Percentiles rank a stretch among this genome's conserved stretches.
These are phyloP conservation scores for Euphorbia lathyris DNA, from an alignment of 345 rosid genomes.

Conservation along the genomic window DNA sequence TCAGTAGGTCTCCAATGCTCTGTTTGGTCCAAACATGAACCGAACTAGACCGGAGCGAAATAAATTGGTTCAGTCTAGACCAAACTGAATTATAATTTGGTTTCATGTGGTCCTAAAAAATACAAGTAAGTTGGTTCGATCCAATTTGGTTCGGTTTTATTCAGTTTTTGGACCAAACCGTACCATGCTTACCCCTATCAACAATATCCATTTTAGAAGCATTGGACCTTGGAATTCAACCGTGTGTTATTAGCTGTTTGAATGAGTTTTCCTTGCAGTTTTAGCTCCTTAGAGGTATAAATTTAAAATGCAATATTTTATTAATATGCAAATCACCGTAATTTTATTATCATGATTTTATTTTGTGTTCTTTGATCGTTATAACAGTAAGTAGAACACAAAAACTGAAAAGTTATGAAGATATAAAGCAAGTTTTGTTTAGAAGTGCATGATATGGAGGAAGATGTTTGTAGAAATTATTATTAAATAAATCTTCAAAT, in stretches of 20 bases:
- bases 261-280: conserved; percentile 36
- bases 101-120: too few relatives aligned
- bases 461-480: conserved; percentile 17
- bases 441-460: conserved; percentile 32
- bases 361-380: neutral
- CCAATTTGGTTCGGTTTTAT: too few relatives aligned
- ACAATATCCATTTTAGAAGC: conserved; percentile 27
- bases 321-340: neutral
- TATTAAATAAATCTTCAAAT: too few relatives aligned
- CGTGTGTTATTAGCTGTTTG: conserved; percentile 34
- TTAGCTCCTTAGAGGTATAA: conserved; percentile 30
- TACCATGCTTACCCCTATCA: conserved; percentile 31
- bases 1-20: too few relatives aligned
- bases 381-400: conserved; percentile 22
- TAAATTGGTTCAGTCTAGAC: too few relatives aligned
- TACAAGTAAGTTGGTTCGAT: too few relatives aligned
- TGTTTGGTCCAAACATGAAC: too few relatives aligned
- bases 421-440: conserved; percentile 27
- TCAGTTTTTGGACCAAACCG: too few relatives aligned
- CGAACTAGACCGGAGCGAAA: too few relatives aligned
- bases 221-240: conserved; percentile 33
- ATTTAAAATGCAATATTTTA: neutral
- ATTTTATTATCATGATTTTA: neutral
- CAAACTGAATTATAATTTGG: too few relatives aligned
- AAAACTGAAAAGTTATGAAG: conserved; percentile 14